Evolutionary conservation across 352 stramenopile genomes (phyloP).

Genomic region (Globisporangium radiosum): DNA sequence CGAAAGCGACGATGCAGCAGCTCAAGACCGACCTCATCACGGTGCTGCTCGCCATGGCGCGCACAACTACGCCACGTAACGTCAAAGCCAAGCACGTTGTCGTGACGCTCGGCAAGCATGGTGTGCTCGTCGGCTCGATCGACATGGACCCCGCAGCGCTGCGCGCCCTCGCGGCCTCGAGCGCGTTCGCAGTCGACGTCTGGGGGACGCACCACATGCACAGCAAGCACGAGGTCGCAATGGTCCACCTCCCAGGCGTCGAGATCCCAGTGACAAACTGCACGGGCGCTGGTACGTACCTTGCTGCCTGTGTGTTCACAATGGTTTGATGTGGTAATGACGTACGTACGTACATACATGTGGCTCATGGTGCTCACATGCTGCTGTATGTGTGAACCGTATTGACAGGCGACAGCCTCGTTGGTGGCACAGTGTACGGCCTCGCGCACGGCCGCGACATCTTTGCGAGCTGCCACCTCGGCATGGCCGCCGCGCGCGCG

Average conservation of each 20-base stretch:
- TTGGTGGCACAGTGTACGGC: constrained; percentile 72
- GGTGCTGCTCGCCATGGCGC: constrained; percentile 58
- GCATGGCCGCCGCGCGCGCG: constrained; percentile 66
- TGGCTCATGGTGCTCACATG: constrained; percentile 1
- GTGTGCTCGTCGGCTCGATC: constrained; percentile 59
- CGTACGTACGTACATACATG: neutral
- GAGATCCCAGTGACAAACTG: constrained; percentile 60
- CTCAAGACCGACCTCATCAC: constrained; percentile 70
- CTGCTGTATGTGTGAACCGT: constrained; percentile 1
- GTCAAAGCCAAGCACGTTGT: constrained; percentile 45
- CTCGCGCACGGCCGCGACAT: constrained; percentile 56
- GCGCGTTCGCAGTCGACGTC: constrained; percentile 37
- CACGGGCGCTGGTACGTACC: constrained; percentile 53
- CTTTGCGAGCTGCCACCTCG: constrained; percentile 60
- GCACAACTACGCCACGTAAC: constrained; percentile 13
- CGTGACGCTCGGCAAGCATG: constrained; percentile 74
- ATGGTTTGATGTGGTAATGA: no score
- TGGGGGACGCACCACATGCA: constrained; percentile 54
- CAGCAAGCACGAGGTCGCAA: constrained; percentile 29
- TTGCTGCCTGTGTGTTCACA: neutral
- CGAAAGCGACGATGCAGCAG: constrained; percentile 34
- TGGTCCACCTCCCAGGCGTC: constrained; percentile 59
- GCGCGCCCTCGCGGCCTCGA: constrained; percentile 18
- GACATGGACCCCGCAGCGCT: constrained; percentile 36
- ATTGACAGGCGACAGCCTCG: constrained; percentile 56